These are phyloP conservation scores for Raffaelea albimanens DNA, from an alignment of 2,329 filamentous ascomycete species.

Conservation along the genomic window DNA sequence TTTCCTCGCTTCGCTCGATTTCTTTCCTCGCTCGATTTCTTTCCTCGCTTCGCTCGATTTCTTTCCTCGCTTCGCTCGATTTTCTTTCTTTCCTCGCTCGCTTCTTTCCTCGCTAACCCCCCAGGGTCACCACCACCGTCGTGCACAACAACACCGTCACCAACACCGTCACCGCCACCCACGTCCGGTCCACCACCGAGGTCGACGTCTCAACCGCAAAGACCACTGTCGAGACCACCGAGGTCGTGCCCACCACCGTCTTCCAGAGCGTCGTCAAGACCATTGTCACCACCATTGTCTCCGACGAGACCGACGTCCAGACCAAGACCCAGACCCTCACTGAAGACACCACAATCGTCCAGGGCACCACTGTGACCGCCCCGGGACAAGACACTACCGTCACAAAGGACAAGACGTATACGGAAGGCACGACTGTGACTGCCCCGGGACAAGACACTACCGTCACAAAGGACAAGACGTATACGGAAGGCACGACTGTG, in stretches of 20 bases:
- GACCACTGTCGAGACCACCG: not conserved
- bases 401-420: too few species aligned
- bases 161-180: not conserved
- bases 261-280: not conserved
- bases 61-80: not conserved
- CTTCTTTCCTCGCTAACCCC: not conserved
- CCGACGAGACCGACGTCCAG: constrained; percentile 2
- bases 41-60: not conserved
- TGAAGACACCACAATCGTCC: not conserved
- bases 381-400: too few species aligned
- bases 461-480: too few species aligned
- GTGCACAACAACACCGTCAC: constrained; percentile 10
- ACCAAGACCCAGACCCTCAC: constrained; percentile 1
- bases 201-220: too few species aligned
- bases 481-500: not conserved
- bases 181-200: not conserved
- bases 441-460: not conserved
- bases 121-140: constrained; percentile 8
- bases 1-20: too few species aligned
- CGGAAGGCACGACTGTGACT: constrained; percentile 3
- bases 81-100: not conserved
- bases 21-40: not conserved
- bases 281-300: too few species aligned
- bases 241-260: not conserved
- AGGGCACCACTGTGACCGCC: too few species aligned